Evolutionary conservation across 2,329 filamentous ascomycete species (phyloP), one percentile per base, ranked within the genome.

Genomic region (Scopulariopsis brevicaulis): DNA sequence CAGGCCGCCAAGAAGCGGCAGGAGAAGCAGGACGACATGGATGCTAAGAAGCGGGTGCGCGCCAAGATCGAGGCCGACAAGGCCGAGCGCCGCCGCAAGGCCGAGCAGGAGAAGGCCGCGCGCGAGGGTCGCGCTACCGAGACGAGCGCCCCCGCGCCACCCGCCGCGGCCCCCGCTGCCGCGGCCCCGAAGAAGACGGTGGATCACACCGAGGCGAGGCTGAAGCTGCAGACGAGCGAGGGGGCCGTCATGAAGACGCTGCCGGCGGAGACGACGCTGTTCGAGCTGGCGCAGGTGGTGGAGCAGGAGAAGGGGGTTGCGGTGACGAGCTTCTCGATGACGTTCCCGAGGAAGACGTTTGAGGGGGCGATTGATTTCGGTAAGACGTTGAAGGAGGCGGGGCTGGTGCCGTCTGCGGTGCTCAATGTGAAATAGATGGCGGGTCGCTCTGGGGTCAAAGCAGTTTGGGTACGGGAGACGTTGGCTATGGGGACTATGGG

Each of bases 41-140:
- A 90, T 51, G 93, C 90, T 12, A 94, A 93, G 77, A 89, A 87
- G 72, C 84, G 89, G 40, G 93, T 96, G 70, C 87, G 91, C 73
- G 92, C 90, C 59, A 92, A 92, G 79, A 96, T 99, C 63, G 92
- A 94, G 64, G 92, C 89, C 15, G 92, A 97, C 75, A 96, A 95
- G 77, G 88, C 90, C 64, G 91, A 93, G 66, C 85, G 94, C 57
- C 85, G 89, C 62, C 80, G 87, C 63, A 96, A 94, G 70, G 86
- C 90, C 3, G 94, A 96, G 67, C 78, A 84, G 59, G 89, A 90
- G 65, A 96, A 93, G 74, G 92, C 92, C 0, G 83, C 84, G 58
- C 82, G 93, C n/a, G 89, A 91, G 64, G 92, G 93, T n/a, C 78
- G 82, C 57, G 74, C 76, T 18, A 69, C 74, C 25, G 77, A 81